A percentile compares a stretch with the other conserved stretches of the same genome.
Evolutionary conservation across 495 filamentous ascomycete species (phyloP).

Genomic region (Neurospora tetraspora): DNA sequence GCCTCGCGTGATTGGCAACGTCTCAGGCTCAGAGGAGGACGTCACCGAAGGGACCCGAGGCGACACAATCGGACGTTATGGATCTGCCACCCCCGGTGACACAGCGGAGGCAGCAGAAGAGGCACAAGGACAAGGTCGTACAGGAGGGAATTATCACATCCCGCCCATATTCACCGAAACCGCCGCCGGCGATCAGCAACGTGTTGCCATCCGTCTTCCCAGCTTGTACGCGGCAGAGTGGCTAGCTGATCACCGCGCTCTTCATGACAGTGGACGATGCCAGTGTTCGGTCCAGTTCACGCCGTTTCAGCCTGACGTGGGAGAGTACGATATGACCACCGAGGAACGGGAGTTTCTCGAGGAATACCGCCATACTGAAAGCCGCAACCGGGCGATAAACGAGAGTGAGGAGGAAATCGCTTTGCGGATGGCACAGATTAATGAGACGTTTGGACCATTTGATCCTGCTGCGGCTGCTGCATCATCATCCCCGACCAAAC

Average conservation of each 20-base stretch:
- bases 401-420: neutral
- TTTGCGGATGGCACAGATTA: slow-evolving; percentile 8
- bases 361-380: slow-evolving; percentile 8
- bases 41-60: neutral
- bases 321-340: slow-evolving; percentile 6
- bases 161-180: slow-evolving; percentile 19
- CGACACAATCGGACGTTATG: neutral
- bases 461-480: neutral
- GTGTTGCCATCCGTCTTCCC: slow-evolving; percentile 19
- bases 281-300: slow-evolving; percentile 21
- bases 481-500: neutral
- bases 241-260: slow-evolving; percentile 25
- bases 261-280: slow-evolving; percentile 25
- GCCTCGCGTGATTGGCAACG: slow-evolving; percentile 20
- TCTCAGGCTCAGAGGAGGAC: neutral
- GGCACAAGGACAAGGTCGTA: neutral
- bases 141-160: neutral
- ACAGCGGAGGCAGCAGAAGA: neutral
- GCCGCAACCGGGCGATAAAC: neutral
- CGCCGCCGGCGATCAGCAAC: slow-evolving; percentile 3
- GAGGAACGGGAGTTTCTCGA: slow-evolving; percentile 5
- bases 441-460: slow-evolving; percentile 7
- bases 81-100: neutral
- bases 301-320: slow-evolving; percentile 10
- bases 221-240: slow-evolving; percentile 34